A percentile compares a stretch with the other conserved stretches of the same genome.
Conservation (phyloP, 2,329 filamentous ascomycete species). For the Fusarium paranaense region DNA sequence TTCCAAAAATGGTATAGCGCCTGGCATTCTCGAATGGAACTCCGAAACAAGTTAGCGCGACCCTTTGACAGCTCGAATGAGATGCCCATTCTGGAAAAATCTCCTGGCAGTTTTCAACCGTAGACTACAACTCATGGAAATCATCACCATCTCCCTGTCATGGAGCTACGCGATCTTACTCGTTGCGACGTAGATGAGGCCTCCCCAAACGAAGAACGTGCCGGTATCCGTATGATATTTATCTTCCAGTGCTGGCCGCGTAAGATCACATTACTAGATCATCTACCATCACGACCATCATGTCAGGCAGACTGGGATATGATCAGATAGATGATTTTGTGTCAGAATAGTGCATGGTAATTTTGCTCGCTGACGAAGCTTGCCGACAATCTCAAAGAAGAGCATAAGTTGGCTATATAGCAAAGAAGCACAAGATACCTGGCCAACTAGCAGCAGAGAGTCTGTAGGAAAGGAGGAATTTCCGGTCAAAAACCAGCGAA, state of each 20-base stretch:
- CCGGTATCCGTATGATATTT: background rate
- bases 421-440: background rate
- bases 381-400: background rate
- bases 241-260: background rate
- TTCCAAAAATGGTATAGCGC: slow-evolving; percentile 26
- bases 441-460: background rate
- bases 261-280: background rate
- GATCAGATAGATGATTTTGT: too few relatives aligned
- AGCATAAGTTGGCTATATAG: background rate
- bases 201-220: background rate
- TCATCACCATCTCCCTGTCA: background rate
- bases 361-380: background rate
- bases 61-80: slow-evolving; percentile 16
- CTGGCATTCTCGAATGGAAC: slow-evolving; percentile 11
- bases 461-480: background rate
- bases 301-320: background rate
- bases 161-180: background rate
- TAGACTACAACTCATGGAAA: background rate
- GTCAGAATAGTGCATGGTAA: background rate
- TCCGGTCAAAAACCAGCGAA: background rate
- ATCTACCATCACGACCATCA: background rate
- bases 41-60: slow-evolving; percentile 6
- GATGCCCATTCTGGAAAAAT: background rate
- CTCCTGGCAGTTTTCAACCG: background rate
- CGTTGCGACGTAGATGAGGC: background rate